Evolutionary conservation across 1,139 yeast genomes (phyloP), one percentile per base, ranked within the genome.

Genomic region (Torulaspora globosa): DNA sequence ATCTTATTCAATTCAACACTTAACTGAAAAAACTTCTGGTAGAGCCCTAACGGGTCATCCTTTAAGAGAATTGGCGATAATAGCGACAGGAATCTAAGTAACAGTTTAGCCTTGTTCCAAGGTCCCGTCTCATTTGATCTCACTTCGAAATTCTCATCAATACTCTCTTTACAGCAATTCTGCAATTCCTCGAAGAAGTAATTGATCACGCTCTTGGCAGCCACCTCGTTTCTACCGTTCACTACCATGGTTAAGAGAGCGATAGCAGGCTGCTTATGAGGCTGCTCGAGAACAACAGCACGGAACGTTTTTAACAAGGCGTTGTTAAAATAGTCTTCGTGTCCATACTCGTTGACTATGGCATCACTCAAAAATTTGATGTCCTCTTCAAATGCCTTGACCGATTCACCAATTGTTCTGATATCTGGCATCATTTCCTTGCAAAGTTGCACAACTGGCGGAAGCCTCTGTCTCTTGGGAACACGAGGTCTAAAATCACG

Each of bases 231-330:
- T 53, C 76, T 76, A 12, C 84, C 73, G 66, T 84, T 83, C 47
- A 88, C 81, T 29, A 83, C 72, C 56, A 83, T 74, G 9, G 90
- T 70, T 54, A 88, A 73, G n/a, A 83, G 80, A 27, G 88, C 76
- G 49, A 90, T 69, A 19, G 84, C 78, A 21, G 82, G 79, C 50
- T 84, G 78, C 63, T 90, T 92, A 56, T 90, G 96, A 1, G 97
- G 97, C 66, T 90, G 97, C 66, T 92, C 98, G 34, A 77, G 68
- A 8, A 85, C 73, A 36, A 86, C 78, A 1, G 95, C 88, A 49
- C 75, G 74, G 27, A 88, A 66, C 1, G 89, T 84, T 43, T 75
- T 73, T 57, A 84, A 70, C 18, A 84, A 71, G 14, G 83, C 78
- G 41, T 68, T 70, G 49, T 88, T 74, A 52, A 83, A 76, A 46